phyloP scores from a whole-genome alignment of 2,329 filamentous ascomycete genomes.

The Colletotrichum lindemuthianum region DNA sequence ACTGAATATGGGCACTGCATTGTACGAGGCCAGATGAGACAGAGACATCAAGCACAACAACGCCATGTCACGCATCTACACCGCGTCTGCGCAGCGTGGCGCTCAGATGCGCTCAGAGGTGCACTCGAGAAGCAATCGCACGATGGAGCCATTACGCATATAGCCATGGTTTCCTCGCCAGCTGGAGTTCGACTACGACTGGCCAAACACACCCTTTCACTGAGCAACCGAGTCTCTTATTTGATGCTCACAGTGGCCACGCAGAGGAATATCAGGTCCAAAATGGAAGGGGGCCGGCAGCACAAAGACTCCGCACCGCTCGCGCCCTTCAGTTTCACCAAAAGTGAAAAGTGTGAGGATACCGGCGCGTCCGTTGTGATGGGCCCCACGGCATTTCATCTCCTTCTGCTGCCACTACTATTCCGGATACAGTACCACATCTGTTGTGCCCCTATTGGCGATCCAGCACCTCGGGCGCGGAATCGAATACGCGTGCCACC shows the following conservation, averaged over 20 bases:
- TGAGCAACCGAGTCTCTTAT: not conserved
- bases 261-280: not conserved
- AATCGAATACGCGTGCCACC: constrained; percentile 23
- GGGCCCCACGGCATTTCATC: constrained; percentile 1
- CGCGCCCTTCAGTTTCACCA: constrained; percentile 31
- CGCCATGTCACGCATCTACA: not conserved
- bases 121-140: too few relatives aligned
- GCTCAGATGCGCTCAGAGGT: too few relatives aligned
- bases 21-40: constrained; percentile 7
- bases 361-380: constrained; percentile 10
- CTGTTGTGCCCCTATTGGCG: constrained; percentile 15
- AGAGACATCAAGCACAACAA: not conserved
- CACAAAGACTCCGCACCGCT: constrained; percentile 32
- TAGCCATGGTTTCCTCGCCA: not conserved
- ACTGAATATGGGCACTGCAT: constrained; percentile 7
- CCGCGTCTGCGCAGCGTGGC: too few relatives aligned
- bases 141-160: too few relatives aligned
- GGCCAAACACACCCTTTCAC: too few relatives aligned
- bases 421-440: constrained; percentile 4
- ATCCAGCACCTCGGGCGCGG: constrained; percentile 31
- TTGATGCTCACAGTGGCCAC: not conserved
- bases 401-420: not conserved
- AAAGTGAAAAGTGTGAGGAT: constrained; percentile 1
- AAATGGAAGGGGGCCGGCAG: constrained; percentile 23
- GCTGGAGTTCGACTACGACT: not conserved